Conservation (phyloP, 2,329 filamentous ascomycete genomes). For the Nemania bipapillata region DNA sequence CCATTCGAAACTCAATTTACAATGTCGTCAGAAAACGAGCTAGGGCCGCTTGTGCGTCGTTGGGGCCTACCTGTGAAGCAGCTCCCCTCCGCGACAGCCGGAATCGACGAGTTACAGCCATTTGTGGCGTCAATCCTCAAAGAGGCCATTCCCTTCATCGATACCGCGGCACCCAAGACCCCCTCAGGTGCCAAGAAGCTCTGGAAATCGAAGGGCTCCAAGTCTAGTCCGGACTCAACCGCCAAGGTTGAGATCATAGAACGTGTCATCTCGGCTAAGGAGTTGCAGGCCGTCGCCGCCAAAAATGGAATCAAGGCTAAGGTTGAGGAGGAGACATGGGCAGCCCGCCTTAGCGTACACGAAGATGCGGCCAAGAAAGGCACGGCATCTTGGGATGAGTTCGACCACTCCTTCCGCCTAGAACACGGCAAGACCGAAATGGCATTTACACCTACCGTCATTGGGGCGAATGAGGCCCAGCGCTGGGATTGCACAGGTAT, state of each 20-base stretch:
- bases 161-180: slow-evolving; percentile 61
- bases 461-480: slow-evolving; percentile 59
- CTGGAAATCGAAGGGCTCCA: slow-evolving; percentile 65
- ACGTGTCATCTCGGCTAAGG: slow-evolving; percentile 59
- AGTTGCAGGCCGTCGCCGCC: slow-evolving; percentile 55
- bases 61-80: slow-evolving; percentile 62
- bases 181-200: slow-evolving; percentile 53
- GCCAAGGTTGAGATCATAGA: slow-evolving; percentile 66
- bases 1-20: background rate
- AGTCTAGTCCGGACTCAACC: slow-evolving; percentile 60
- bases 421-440: slow-evolving; percentile 67
- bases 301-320: slow-evolving; percentile 31
- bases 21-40: slow-evolving; percentile 41
- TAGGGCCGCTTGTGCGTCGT: slow-evolving; percentile 65
- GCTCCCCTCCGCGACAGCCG: slow-evolving; percentile 58
- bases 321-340: slow-evolving; percentile 67
- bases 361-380: slow-evolving; percentile 60
- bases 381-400: slow-evolving; percentile 73
- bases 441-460: slow-evolving; percentile 67
- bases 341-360: slow-evolving; percentile 71
- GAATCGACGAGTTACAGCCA: slow-evolving; percentile 58
- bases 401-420: slow-evolving; percentile 67
- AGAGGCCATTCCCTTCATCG: slow-evolving; percentile 70
- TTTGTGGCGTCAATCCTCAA: slow-evolving; percentile 65
- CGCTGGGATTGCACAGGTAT: slow-evolving; percentile 60